Conservation (phyloP, 495 filamentous ascomycete genomes). For the Xylaria curta region DNA sequence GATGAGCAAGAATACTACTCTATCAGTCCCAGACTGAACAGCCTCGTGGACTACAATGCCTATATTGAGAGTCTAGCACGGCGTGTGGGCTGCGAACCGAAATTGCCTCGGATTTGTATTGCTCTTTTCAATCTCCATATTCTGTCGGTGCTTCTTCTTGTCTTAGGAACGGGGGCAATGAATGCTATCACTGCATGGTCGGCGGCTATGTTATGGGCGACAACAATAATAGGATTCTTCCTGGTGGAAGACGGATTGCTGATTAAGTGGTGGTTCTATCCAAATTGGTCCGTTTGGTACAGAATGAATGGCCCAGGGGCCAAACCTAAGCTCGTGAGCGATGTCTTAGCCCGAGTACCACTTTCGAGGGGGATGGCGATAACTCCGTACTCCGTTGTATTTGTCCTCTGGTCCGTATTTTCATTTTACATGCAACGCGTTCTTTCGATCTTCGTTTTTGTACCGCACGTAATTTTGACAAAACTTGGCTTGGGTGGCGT, state of each 20-base stretch:
- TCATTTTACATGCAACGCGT: not conserved
- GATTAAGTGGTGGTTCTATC: slow-evolving; percentile 28
- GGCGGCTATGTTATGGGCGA: not conserved
- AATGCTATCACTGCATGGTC: not conserved
- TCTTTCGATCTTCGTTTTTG: not conserved
- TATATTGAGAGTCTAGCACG: not conserved
- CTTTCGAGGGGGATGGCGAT: not conserved
- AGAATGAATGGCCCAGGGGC: not conserved
- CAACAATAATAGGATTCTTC: slow-evolving; percentile 3
- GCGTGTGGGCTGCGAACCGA: not conserved
- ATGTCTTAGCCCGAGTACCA: not conserved
- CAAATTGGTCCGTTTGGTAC: not conserved
- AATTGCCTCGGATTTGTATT: not conserved
- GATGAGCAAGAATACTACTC: not conserved
- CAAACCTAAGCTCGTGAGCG: not conserved
- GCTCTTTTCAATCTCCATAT: not conserved
- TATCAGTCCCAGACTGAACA: not conserved
- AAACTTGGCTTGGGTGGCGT: not conserved
- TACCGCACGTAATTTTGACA: not conserved
- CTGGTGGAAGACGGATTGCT: slow-evolving; percentile 18
- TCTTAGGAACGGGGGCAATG: not conserved
- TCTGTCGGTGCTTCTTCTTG: not conserved
- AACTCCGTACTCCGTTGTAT: not conserved
- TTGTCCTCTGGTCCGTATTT: not conserved
- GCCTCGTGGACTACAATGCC: not conserved